A percentile compares a stretch with the other conserved stretches of the same genome.
phyloP scores from a whole-genome alignment of 73 alveolate genomes.

The Uronychia binucleata region DNA sequence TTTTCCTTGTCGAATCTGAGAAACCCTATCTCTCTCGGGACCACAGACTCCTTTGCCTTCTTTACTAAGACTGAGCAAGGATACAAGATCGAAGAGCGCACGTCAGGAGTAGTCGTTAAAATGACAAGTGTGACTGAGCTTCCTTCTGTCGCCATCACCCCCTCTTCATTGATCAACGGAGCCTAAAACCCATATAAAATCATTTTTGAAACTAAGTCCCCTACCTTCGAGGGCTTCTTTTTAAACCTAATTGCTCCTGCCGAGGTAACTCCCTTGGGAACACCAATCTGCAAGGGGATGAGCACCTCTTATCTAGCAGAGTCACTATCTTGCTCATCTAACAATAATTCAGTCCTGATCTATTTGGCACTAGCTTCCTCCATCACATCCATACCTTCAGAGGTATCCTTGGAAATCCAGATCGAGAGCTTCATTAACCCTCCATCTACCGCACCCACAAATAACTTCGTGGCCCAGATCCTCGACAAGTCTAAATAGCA shows the following conservation, averaged over 20 bases:
- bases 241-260: conserved; percentile 4
- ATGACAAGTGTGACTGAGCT: conserved; percentile 26
- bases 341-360: no score
- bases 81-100: conserved; percentile 16
- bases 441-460: background rate
- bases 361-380: no score
- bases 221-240: conserved; percentile 6
- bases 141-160: conserved; percentile 2
- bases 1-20: conserved; percentile 31
- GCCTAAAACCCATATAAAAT: conserved; percentile 41
- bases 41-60: conserved; percentile 20
- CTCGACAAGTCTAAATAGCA: background rate
- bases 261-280: background rate
- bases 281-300: conserved; percentile 5
- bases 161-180: conserved; percentile 26
- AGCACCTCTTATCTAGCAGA: no score
- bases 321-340: no score
- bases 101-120: conserved; percentile 31
- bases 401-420: background rate
- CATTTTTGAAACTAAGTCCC: conserved; percentile 29
- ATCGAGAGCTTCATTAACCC: background rate
- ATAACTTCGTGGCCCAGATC: background rate
- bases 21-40: conserved; percentile 41
- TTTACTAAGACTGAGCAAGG: conserved; percentile 6
- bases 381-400: background rate